phyloP scores from a whole-genome alignment of 2,329 filamentous ascomycete genomes.

The Aspergillus oerlinghausenensis region DNA sequence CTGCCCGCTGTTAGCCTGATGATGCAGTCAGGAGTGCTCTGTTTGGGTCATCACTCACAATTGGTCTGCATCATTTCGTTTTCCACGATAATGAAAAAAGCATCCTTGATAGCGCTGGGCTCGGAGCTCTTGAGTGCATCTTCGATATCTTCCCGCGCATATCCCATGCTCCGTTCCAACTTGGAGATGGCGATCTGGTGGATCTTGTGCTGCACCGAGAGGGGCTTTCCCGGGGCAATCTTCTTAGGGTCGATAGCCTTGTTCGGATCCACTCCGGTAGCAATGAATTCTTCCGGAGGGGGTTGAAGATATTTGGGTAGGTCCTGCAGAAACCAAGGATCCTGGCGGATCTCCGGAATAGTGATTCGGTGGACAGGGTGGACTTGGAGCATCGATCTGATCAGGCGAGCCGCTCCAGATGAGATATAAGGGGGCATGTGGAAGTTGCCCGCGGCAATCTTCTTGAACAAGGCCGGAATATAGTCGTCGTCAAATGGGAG shows the following conservation, averaged over 20 bases:
- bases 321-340: slow-evolving; percentile 89
- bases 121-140: slow-evolving; percentile 88
- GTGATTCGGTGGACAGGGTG: slow-evolving; percentile 93
- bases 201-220: slow-evolving; percentile 78
- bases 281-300: slow-evolving; percentile 85
- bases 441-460: slow-evolving; percentile 93
- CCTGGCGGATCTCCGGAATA: slow-evolving; percentile 85
- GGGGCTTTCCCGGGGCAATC: slow-evolving; percentile 72
- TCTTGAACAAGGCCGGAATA: slow-evolving; percentile 94
- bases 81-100: slow-evolving; percentile 95
- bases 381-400: slow-evolving; percentile 90
- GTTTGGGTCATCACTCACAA: slow-evolving; percentile 56
- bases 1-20: slow-evolving; percentile 19
- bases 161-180: slow-evolving; percentile 97
- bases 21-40: not conserved
- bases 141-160: slow-evolving; percentile 89
- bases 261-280: slow-evolving; percentile 89
- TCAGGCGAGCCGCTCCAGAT: slow-evolving; percentile 66
- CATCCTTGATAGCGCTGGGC: slow-evolving; percentile 97
- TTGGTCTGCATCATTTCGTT: slow-evolving; percentile 96
- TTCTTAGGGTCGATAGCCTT: slow-evolving; percentile 81
- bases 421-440: slow-evolving; percentile 89
- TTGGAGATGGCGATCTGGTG: slow-evolving; percentile 92
- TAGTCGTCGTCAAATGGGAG: slow-evolving; percentile 98
- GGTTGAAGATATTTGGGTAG: slow-evolving; percentile 81